Conservation (phyloP, 176 grass and related monocot species). For the barley (Hordeum vulgare) region MorexV3_pseudomolecules_assembly NC_058518.1:417404517-417405016, state of each 20-base stretch:
- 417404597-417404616: background rate
- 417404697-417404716: background rate
- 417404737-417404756: constrained; percentile 16
- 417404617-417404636: background rate
- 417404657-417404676: too few species aligned
- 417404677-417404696: too few species aligned
- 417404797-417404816: background rate
- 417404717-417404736: constrained; percentile 30
- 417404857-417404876: constrained; percentile 39
- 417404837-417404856: constrained; percentile 25
- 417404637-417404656: too few species aligned
- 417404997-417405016: constrained; percentile 41
- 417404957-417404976: constrained; percentile 51
- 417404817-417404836: constrained; percentile 37
- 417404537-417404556: too few species aligned
- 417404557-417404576: background rate
- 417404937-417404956: constrained; percentile 77
- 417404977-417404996: constrained; percentile 43
- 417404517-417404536: too few species aligned
- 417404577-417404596: background rate
- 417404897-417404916: constrained; percentile 13
- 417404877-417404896: constrained; percentile 34
- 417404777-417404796: constrained; percentile 2
- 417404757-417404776: constrained; percentile 11
- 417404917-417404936: constrained; percentile 53